Percentiles rank a stretch among this genome's conserved stretches.
These are phyloP conservation scores for Leucoagaricus sp. DNA, from an alignment of 1,284 basidiomycete species.

Conservation along the genomic window DNA sequence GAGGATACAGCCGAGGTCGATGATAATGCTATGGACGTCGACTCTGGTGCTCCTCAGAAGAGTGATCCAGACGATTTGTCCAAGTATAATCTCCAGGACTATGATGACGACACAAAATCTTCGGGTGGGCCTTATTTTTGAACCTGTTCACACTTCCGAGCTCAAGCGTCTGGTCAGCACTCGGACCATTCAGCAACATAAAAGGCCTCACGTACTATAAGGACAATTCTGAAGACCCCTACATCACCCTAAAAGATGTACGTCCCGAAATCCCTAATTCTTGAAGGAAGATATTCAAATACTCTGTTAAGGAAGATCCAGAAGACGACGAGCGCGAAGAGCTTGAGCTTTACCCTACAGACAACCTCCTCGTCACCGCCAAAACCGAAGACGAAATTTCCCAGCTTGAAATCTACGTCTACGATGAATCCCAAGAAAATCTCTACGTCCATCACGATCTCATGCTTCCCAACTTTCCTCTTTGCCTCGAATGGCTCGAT, in stretches of 20 bases:
- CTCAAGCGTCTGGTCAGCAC: slow-evolving; percentile 42
- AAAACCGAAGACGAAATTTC: slow-evolving; percentile 98
- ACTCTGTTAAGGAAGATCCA: slow-evolving; percentile 34
- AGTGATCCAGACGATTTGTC: slow-evolving; percentile 78
- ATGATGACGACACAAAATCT: slow-evolving; percentile 82
- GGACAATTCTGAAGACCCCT: slow-evolving; percentile 94
- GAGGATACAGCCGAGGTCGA: slow-evolving; percentile 44
- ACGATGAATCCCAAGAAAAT: slow-evolving; percentile 90
- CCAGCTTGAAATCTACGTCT: slow-evolving; percentile 93
- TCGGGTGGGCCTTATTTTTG: slow-evolving; percentile 42
- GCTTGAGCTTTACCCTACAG: slow-evolving; percentile 86
- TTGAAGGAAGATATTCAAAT: slow-evolving; percentile 13
- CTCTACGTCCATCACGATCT: slow-evolving; percentile 98
- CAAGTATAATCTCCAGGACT: slow-evolving; percentile 91
- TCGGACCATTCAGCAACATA: slow-evolving; percentile 94
- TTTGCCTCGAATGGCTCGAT: slow-evolving; percentile 99
- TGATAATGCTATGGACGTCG: slow-evolving; percentile 70
- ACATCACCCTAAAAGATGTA: slow-evolving; percentile 94
- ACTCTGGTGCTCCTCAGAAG: slow-evolving; percentile 42
- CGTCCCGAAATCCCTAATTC: slow-evolving; percentile 20
- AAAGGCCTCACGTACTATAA: slow-evolving; percentile 93
- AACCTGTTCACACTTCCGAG: not conserved
- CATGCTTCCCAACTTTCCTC: slow-evolving; percentile 96
- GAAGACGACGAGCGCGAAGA: slow-evolving; percentile 90
- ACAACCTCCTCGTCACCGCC: slow-evolving; percentile 91